Evolutionary conservation across 208 protist species (phyloP).

Genomic region (Leptomonas seymouri): DNA sequence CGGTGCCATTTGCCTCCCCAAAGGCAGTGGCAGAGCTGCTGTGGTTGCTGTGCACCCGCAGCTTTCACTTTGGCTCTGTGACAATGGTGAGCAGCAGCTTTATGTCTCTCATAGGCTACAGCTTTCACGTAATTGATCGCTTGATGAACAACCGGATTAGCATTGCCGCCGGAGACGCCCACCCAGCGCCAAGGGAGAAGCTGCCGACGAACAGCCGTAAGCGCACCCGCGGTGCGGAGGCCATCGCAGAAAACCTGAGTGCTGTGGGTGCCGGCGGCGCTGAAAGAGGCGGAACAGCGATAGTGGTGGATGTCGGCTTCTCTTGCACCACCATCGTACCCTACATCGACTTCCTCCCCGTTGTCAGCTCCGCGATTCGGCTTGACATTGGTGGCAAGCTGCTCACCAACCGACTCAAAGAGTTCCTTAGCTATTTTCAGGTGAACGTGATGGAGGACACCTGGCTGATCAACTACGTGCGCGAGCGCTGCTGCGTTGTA

Average conservation of each 20-base stretch:
- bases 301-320: constrained; percentile 82
- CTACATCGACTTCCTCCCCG: constrained; percentile 70
- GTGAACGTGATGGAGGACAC: constrained; percentile 81
- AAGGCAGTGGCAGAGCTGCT: constrained; percentile 56
- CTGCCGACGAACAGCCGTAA: constrained; percentile 1
- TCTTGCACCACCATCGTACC: constrained; percentile 74
- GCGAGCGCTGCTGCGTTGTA: constrained; percentile 67
- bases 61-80: constrained; percentile 69
- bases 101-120: constrained; percentile 52
- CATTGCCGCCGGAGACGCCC: too few species aligned
- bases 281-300: constrained; percentile 25
- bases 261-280: not conserved
- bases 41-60: constrained; percentile 52
- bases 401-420: constrained; percentile 80
- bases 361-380: constrained; percentile 63
- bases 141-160: too few species aligned
- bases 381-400: constrained; percentile 81
- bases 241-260: too few species aligned
- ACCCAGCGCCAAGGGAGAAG: too few species aligned
- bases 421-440: constrained; percentile 78
- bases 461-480: constrained; percentile 87
- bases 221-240: not conserved
- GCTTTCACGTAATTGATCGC: not conserved
- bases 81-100: constrained; percentile 74
- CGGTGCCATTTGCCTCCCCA: constrained; percentile 63